Conservation (phyloP, 176 grass and related monocot species). For the Carex kokanica region DNA sequence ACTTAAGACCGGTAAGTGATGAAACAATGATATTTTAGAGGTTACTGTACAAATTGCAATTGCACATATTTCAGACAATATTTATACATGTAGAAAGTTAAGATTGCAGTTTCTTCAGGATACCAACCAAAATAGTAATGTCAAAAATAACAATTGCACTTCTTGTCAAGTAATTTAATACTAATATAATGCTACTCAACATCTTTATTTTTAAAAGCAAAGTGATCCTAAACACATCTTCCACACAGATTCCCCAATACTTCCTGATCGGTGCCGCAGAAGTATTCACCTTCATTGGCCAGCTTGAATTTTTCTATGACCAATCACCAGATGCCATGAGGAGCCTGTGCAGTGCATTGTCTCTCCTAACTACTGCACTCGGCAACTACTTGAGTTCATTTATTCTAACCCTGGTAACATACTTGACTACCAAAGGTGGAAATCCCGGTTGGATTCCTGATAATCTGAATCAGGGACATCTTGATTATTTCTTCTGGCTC, state of each 20-base stretch:
- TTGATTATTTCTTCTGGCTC: conserved; percentile 89
- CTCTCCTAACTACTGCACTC: conserved; percentile 49
- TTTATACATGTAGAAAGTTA: not conserved
- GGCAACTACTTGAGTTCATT: conserved; percentile 78
- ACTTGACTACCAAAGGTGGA: conserved; percentile 57
- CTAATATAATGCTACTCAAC: not conserved
- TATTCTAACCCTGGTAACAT: conserved; percentile 62
- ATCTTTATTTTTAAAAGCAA: not conserved
- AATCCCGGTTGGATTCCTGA: conserved; percentile 78
- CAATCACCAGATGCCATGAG: conserved; percentile 85
- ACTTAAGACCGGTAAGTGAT: not conserved
- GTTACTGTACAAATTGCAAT: not conserved
- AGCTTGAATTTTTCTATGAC: conserved; percentile 76
- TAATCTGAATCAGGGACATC: conserved; percentile 71
- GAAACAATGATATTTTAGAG: not conserved
- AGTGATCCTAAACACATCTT: not conserved
- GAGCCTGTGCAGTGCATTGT: conserved; percentile 65
- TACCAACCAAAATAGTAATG: not conserved
- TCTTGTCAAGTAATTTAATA: not conserved
- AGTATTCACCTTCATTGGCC: conserved; percentile 79
- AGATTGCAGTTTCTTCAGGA: not conserved
- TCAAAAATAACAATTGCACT: not conserved
- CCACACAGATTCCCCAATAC: conserved; percentile 61
- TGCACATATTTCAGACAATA: not conserved
- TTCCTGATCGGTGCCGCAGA: conserved; percentile 64